These are phyloP conservation scores for Lactifluus pinguis DNA, from an alignment of 768 basidiomycete genomes.

Conservation along the genomic window DNA sequence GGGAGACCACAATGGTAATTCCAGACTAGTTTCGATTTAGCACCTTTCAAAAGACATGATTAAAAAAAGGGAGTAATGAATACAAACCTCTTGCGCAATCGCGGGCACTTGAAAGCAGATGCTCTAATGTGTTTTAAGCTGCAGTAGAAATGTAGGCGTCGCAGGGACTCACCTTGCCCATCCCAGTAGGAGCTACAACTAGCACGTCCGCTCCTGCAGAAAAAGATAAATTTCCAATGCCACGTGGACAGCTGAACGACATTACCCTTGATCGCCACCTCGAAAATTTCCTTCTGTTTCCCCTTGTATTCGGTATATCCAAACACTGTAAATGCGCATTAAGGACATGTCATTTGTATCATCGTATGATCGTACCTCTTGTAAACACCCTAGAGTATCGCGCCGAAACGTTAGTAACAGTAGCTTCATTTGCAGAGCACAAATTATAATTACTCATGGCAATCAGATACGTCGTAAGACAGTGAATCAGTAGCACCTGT, in stretches of 20 bases:
- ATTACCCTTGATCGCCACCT: slow-evolving; percentile 56
- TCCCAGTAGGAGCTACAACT: slow-evolving; percentile 78
- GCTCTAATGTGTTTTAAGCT: slow-evolving; percentile 38
- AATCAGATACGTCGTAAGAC: not conserved
- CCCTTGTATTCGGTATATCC: slow-evolving; percentile 63
- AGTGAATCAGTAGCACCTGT: not conserved
- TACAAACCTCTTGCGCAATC: slow-evolving; percentile 45
- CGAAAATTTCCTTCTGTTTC: slow-evolving; percentile 67
- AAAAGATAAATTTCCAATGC: not conserved
- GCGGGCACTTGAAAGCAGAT: slow-evolving; percentile 84
- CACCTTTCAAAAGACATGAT: not conserved
- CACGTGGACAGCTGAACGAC: not conserved
- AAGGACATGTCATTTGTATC: too few species aligned
- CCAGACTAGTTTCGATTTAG: slow-evolving; percentile 34
- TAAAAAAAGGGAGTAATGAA: not conserved
- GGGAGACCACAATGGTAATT: slow-evolving; percentile 68
- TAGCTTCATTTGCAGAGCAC: not conserved
- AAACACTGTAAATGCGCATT: slow-evolving; percentile 43
- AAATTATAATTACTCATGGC: not conserved
- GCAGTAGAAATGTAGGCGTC: not conserved
- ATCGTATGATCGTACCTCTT: not conserved
- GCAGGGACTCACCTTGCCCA: slow-evolving; percentile 60
- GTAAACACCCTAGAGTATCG: slow-evolving; percentile 4
- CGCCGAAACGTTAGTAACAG: not conserved
- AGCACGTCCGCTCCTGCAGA: slow-evolving; percentile 60